phyloP scores from a whole-genome alignment of 352 stramenopile genomes.

The Phytopythium ostracodes region DNA sequence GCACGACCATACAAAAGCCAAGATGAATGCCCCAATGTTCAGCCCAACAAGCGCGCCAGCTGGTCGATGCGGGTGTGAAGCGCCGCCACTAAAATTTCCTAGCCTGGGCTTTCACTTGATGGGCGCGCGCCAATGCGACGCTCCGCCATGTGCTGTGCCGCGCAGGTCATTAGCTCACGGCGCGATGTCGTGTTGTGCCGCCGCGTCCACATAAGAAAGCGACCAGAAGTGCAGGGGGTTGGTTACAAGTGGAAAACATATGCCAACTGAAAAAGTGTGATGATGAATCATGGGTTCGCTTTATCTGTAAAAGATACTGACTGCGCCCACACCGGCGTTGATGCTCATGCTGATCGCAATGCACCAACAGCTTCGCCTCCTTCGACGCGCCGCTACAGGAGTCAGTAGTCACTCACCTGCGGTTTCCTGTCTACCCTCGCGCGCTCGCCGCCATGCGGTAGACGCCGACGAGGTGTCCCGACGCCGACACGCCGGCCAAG shows the following conservation, averaged over 20 bases:
- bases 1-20: background rate
- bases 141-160: background rate
- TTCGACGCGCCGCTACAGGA: background rate
- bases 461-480: background rate
- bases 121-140: background rate
- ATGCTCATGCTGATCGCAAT: background rate
- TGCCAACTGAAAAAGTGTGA: background rate
- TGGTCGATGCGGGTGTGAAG: background rate
- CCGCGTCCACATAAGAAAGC: too few species aligned
- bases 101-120: background rate
- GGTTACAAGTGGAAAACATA: too few species aligned
- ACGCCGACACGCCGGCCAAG: background rate
- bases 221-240: too few species aligned
- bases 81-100: background rate
- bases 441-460: background rate
- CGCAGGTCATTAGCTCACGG: conserved; percentile 2
- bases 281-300: background rate
- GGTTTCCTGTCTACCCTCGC: background rate
- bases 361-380: background rate
- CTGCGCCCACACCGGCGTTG: too few species aligned
- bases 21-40: background rate
- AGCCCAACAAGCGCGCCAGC: background rate
- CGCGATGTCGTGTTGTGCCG: background rate
- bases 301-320: too few species aligned
- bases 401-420: too few species aligned